A percentile compares a stretch with the other conserved stretches of the same genome.
These are phyloP conservation scores for Pseudocercospora vitis DNA, from an alignment of 2,329 filamentous ascomycete genomes.

Conservation along the genomic window DNA sequence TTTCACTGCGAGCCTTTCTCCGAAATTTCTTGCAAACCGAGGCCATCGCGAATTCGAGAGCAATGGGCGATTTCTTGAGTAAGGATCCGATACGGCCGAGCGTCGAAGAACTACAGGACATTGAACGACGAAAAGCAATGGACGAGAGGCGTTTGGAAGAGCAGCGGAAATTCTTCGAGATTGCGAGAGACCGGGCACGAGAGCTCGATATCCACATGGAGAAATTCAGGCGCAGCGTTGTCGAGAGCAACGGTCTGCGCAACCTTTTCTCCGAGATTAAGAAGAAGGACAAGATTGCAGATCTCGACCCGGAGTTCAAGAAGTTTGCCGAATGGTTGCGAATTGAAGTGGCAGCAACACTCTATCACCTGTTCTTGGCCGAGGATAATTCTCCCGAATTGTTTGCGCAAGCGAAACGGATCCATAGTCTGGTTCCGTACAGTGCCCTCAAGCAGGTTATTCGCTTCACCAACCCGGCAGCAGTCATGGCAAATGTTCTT, in stretches of 20 bases:
- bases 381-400: constrained; percentile 97
- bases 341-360: constrained; percentile 93
- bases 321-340: constrained; percentile 98
- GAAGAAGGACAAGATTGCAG: constrained; percentile 80
- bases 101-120: constrained; percentile 81
- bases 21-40: constrained; percentile 81
- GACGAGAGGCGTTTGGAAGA: constrained; percentile 89
- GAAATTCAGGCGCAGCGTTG: constrained; percentile 65
- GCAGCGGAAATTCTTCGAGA: constrained; percentile 92
- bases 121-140: constrained; percentile 73
- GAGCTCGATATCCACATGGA: constrained; percentile 99
- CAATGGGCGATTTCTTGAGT: constrained; percentile 81
- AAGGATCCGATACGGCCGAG: constrained; percentile 69
- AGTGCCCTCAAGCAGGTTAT: constrained; percentile 94
- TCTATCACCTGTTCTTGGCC: constrained; percentile 95
- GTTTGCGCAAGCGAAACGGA: constrained; percentile 89
- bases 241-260: constrained; percentile 80
- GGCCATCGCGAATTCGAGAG: constrained; percentile 76
- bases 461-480: constrained; percentile 90
- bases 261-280: constrained; percentile 92
- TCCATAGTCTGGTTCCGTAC: constrained; percentile 93
- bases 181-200: constrained; percentile 82
- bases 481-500: constrained; percentile 92
- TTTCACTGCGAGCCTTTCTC: constrained; percentile 89
- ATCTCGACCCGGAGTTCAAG: constrained; percentile 91